Evolutionary conservation across 2,329 filamentous ascomycete species (phyloP).

Genomic region (Talaromyces sp.): DNA sequence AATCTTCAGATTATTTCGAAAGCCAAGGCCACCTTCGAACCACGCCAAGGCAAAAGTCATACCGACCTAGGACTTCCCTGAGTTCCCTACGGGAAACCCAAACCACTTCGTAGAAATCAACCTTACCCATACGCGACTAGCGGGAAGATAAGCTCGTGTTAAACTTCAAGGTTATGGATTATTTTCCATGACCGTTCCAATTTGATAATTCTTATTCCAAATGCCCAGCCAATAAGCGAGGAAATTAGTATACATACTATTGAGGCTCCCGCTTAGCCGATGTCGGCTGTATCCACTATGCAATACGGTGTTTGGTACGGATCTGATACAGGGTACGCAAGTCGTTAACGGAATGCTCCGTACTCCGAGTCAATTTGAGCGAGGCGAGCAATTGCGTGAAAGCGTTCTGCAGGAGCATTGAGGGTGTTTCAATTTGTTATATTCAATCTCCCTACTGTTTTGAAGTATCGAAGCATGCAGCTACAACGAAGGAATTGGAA

Average conservation of each 20-base stretch:
- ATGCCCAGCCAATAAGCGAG: conserved; percentile 9
- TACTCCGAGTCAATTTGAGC: neutral
- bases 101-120: neutral
- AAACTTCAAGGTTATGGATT: conserved; percentile 1
- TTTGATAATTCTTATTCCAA: conserved; percentile 13
- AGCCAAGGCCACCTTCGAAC: neutral
- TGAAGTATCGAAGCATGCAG: neutral
- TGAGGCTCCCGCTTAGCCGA: conserved; percentile 17
- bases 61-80: neutral
- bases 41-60: neutral
- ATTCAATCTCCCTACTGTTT: no score
- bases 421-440: no score
- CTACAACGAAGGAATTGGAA: neutral
- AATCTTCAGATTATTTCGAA: neutral
- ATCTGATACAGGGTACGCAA: neutral
- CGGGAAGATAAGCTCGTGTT: conserved; percentile 11
- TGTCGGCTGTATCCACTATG: conserved; percentile 14
- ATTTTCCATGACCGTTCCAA: conserved; percentile 14
- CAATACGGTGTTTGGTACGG: conserved; percentile 1
- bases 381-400: neutral
- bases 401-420: neutral
- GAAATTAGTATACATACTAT: neutral
- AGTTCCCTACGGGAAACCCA: no score
- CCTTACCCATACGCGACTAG: neutral
- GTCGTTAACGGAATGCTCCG: neutral